A percentile compares a stretch with the other conserved stretches of the same genome.
These are phyloP conservation scores for Candida pseudoviswanathii DNA, from an alignment of 1,139 yeast species.

Conservation along the genomic window DNA sequence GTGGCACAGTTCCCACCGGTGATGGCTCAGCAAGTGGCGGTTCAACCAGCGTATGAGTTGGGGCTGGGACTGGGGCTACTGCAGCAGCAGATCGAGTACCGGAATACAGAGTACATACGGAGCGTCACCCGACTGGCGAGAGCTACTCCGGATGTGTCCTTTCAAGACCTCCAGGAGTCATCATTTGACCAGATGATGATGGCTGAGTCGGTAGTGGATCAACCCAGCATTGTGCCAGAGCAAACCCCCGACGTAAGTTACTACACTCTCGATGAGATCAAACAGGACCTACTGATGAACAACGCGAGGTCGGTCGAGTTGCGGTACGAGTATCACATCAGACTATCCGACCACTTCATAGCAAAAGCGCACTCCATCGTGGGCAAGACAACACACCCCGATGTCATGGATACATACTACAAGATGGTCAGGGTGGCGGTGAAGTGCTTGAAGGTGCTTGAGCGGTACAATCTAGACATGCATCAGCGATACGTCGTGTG, in stretches of 20 bases:
- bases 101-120: constrained; percentile 1
- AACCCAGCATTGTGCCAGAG: too few species aligned
- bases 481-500: constrained; percentile 32
- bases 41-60: too few species aligned
- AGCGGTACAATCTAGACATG: constrained; percentile 27
- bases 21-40: too few species aligned
- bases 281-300: background rate
- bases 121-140: background rate
- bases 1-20: too few species aligned
- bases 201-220: too few species aligned
- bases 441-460: constrained; percentile 35
- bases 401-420: constrained; percentile 26
- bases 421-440: constrained; percentile 41
- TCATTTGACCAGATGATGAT: background rate
- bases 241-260: background rate
- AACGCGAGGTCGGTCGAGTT: constrained; percentile 8
- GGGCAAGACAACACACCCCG: constrained; percentile 17
- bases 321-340: constrained; percentile 18
- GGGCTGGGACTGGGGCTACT: too few species aligned
- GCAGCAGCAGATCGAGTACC: background rate
- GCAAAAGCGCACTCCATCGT: constrained; percentile 25
- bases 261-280: constrained; percentile 4
- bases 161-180: background rate
- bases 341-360: constrained; percentile 25
- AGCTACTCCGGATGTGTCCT: background rate